Percentiles rank a stretch among this genome's conserved stretches.
Conservation (phyloP, 345 rosid species). For the Hirschfeldia incana region DNA sequence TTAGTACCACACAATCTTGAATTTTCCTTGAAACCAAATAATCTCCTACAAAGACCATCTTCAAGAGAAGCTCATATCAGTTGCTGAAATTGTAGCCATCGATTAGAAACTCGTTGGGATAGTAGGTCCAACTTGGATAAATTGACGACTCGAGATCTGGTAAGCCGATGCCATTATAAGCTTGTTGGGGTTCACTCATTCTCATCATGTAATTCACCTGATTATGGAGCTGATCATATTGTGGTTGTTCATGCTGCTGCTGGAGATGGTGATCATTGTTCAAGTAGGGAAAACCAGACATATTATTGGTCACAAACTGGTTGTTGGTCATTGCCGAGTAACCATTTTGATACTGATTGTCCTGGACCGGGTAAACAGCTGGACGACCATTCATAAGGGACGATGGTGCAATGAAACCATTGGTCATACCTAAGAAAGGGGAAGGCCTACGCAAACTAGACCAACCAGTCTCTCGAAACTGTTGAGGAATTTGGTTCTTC, state of each 20-base stretch:
- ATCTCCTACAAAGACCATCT: not conserved
- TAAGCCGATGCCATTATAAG: not conserved
- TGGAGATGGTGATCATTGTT: no score
- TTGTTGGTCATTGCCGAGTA: no score
- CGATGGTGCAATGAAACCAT: not conserved
- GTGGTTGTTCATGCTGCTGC: no score
- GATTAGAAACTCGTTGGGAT: not conserved
- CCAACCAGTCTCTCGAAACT: not conserved
- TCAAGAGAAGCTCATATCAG: not conserved
- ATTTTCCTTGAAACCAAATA: not conserved
- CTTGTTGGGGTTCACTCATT: not conserved
- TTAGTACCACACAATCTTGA: not conserved
- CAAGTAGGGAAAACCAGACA: not conserved
- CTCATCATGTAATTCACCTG: not conserved
- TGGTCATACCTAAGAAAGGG: not conserved
- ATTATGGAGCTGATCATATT: not conserved
- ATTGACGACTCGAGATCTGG: not conserved
- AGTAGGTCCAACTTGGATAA: not conserved
- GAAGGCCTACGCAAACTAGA: not conserved
- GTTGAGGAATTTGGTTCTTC: not conserved
- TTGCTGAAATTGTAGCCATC: not conserved
- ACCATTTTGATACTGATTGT: constrained; percentile 1
- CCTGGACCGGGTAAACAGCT: no score
- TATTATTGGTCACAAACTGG: no score
- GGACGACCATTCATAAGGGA: no score